These are phyloP conservation scores for Saccharomyces hybrid DNA, from an alignment of 1,139 yeast species.

Conservation along the genomic window DNA sequence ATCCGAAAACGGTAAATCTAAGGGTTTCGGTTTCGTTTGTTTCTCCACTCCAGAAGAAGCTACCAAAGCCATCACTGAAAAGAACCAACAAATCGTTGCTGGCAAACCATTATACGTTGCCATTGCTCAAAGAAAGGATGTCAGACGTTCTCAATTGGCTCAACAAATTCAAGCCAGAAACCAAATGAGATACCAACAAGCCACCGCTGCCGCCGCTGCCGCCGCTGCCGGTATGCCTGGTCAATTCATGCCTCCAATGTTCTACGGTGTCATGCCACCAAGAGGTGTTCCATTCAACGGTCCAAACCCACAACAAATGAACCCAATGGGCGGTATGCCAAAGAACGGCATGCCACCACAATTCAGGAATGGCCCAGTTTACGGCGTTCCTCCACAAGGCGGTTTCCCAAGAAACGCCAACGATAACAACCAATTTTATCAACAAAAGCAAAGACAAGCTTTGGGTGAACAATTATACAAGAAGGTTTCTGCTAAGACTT, in stretches of 20 bases:
- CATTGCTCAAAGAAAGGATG: slow-evolving; percentile 97
- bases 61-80: slow-evolving; percentile 95
- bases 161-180: slow-evolving; percentile 98
- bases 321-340: slow-evolving; percentile 42
- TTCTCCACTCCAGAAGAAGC: slow-evolving; percentile 95
- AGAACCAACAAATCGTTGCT: slow-evolving; percentile 94
- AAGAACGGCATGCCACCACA: slow-evolving; percentile 43
- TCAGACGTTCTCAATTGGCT: slow-evolving; percentile 93
- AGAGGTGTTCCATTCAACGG: slow-evolving; percentile 85
- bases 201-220: slow-evolving; percentile 58
- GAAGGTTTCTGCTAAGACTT: slow-evolving; percentile 84
- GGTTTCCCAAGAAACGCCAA: slow-evolving; percentile 32
- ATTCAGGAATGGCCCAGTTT: slow-evolving; percentile 63
- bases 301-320: slow-evolving; percentile 85
- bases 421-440: slow-evolving; percentile 46
- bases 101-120: slow-evolving; percentile 98
- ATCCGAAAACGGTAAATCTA: slow-evolving; percentile 49
- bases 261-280: slow-evolving; percentile 75
- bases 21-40: too few relatives aligned
- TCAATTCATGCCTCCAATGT: slow-evolving; percentile 93
- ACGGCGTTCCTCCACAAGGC: slow-evolving; percentile 77
- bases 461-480: slow-evolving; percentile 98
- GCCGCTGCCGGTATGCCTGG: slow-evolving; percentile 69
- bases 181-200: slow-evolving; percentile 97
- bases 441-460: slow-evolving; percentile 75